phyloP scores from a whole-genome alignment of 768 basidiomycete species.

The Clavulina sp. region DNA sequence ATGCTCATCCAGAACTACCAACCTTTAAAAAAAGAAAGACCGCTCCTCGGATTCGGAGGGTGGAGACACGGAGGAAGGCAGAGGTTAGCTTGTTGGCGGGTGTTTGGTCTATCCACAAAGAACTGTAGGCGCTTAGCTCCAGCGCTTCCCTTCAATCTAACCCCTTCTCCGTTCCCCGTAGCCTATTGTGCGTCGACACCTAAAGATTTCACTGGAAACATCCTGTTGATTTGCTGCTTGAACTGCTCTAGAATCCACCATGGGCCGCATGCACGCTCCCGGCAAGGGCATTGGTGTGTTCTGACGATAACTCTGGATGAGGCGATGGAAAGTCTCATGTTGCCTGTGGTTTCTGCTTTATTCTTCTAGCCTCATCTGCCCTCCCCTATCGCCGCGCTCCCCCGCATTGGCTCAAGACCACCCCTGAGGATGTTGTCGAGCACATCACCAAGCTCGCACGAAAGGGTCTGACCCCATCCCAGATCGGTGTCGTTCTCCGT shows the following conservation, averaged over 20 bases:
- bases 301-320: not conserved
- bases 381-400: conserved; percentile 93
- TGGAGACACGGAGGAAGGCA: no score
- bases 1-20: no score
- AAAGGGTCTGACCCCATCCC: conserved; percentile 93
- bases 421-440: conserved; percentile 86
- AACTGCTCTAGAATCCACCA: conserved; percentile 26
- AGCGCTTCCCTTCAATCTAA: no score
- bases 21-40: no score
- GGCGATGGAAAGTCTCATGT: not conserved
- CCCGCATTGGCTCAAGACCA: conserved; percentile 92
- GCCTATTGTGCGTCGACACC: no score
- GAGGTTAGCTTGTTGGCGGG: no score
- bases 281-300: conserved; percentile 97
- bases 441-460: conserved; percentile 94
- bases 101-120: no score
- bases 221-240: no score
- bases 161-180: no score
- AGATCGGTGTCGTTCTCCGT: conserved; percentile 95
- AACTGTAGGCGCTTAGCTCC: no score
- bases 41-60: no score
- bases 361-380: conserved; percentile 65
- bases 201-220: no score
- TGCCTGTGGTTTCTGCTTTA: not conserved
- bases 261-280: conserved; percentile 99